phyloP scores from a whole-genome alignment of 129 eudicot genomes.

The Flaveria robusta region DNA sequence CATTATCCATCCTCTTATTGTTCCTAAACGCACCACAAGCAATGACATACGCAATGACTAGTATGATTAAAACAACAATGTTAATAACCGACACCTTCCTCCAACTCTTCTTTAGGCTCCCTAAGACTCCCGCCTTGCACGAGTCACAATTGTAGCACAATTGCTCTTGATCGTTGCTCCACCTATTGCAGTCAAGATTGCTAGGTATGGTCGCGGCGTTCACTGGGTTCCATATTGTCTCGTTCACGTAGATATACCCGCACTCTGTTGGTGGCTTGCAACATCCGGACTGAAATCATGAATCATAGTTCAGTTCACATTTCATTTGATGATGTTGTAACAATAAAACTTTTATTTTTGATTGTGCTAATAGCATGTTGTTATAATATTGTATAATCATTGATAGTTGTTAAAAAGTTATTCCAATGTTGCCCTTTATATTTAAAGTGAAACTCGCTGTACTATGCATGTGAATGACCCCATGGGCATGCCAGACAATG shows the following conservation, averaged over 20 bases:
- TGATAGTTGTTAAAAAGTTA: background rate
- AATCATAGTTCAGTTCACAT: background rate
- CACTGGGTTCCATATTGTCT: conserved; percentile 68
- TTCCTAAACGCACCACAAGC: conserved; percentile 84
- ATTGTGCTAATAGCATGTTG: background rate
- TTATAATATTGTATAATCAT: background rate
- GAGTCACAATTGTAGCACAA: conserved; percentile 82
- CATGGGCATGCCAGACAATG: conserved; percentile 25
- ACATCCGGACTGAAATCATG: conserved; percentile 71
- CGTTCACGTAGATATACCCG: conserved; percentile 69
- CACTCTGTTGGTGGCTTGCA: conserved; percentile 98
- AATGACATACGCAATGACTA: conserved; percentile 70
- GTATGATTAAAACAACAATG: conserved; percentile 69
- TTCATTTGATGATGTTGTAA: too few species aligned
- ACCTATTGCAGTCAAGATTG: conserved; percentile 56
- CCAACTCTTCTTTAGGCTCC: conserved; percentile 89
- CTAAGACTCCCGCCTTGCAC: conserved; percentile 89
- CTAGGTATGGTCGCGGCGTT: conserved; percentile 31
- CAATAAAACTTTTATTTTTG: background rate
- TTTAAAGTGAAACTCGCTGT: conserved; percentile 22
- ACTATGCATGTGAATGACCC: conserved; percentile 28
- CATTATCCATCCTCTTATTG: conserved; percentile 81
- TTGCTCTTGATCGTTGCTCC: conserved; percentile 78
- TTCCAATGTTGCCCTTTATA: conserved; percentile 11
- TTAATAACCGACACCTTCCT: conserved; percentile 90